Percentiles rank a stretch among this genome's conserved stretches.
These are phyloP conservation scores for Termitomyces sp. DNA, from an alignment of 768 basidiomycete species.

Conservation along the genomic window DNA sequence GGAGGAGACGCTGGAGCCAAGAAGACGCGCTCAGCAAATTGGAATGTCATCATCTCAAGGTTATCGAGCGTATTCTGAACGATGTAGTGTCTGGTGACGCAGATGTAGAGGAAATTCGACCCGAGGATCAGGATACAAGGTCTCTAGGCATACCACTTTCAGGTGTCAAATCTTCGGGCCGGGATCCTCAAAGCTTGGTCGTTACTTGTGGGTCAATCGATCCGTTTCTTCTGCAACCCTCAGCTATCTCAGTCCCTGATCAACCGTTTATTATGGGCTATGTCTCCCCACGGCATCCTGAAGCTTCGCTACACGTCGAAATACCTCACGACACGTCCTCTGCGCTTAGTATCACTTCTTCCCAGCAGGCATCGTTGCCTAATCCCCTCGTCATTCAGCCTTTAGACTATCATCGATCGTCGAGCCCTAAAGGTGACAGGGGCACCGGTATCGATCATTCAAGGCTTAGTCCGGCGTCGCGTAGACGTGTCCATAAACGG, in stretches of 20 bases:
- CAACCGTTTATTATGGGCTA: neutral
- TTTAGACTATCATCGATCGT: slow-evolving; percentile 2
- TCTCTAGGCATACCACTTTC: neutral
- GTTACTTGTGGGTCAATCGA: slow-evolving; percentile 10
- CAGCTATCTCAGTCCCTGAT: slow-evolving; percentile 4
- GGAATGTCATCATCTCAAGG: slow-evolving; percentile 16
- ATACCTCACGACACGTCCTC: neutral
- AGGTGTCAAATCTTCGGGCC: slow-evolving; percentile 5
- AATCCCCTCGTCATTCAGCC: slow-evolving; percentile 3
- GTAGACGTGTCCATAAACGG: slow-evolving; percentile 54
- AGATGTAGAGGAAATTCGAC: slow-evolving; percentile 5
- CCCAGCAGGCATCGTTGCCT: neutral
- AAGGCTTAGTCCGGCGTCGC: slow-evolving; percentile 39
- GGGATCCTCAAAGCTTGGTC: slow-evolving; percentile 4
- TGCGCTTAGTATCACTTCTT: slow-evolving; percentile 1
- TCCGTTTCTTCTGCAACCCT: slow-evolving; percentile 5
- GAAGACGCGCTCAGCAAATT: slow-evolving; percentile 18
- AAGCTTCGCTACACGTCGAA: slow-evolving; percentile 1
- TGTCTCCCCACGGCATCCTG: neutral
- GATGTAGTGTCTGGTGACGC: slow-evolving; percentile 9
- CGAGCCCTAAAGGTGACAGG: slow-evolving; percentile 7
- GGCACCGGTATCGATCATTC: slow-evolving; percentile 12
- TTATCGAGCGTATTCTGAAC: slow-evolving; percentile 21
- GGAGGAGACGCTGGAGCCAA: slow-evolving; percentile 17
- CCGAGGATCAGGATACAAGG: slow-evolving; percentile 14